These are phyloP conservation scores for Talaromyces liani DNA, from an alignment of 495 filamentous ascomycete species.

Conservation along the genomic window DNA sequence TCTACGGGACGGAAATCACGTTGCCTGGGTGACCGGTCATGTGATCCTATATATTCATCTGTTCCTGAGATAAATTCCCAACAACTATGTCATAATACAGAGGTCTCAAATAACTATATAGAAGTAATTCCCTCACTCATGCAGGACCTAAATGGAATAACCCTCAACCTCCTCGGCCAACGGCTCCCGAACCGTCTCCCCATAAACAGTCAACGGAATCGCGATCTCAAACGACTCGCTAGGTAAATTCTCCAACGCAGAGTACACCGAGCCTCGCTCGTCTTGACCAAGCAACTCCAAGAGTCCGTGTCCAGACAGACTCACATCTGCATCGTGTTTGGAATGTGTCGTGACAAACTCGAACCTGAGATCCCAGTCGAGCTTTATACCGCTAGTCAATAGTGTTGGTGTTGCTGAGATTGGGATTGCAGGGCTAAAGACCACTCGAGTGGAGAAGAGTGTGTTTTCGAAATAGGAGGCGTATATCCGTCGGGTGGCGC, in stretches of 20 bases:
- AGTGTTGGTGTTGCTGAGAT: constrained; percentile 77
- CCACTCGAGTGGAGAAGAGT: constrained; percentile 66
- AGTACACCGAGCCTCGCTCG: constrained; percentile 63
- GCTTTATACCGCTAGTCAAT: constrained; percentile 73
- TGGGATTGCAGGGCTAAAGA: constrained; percentile 77
- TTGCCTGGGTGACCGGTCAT: constrained; percentile 4
- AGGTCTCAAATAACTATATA: neutral
- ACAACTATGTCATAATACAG: neutral
- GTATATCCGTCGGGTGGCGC: constrained; percentile 76
- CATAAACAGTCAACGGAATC: constrained; percentile 78
- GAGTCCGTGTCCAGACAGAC: constrained; percentile 32
- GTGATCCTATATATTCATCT: neutral
- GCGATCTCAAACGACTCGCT: constrained; percentile 88
- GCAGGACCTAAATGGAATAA: constrained; percentile 30
- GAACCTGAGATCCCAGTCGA: constrained; percentile 79
- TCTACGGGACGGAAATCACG: neutral
- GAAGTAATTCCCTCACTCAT: neutral
- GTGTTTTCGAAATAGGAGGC: constrained; percentile 71
- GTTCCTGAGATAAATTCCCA: neutral
- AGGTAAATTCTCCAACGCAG: constrained; percentile 64
- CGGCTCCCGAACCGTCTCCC: constrained; percentile 48
- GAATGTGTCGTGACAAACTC: constrained; percentile 71
- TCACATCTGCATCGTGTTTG: constrained; percentile 21
- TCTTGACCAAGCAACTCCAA: constrained; percentile 56
- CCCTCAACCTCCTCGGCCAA: constrained; percentile 39